These are phyloP conservation scores for Neurospora sp. DNA, from an alignment of 495 filamentous ascomycete genomes.

Conservation along the genomic window DNA sequence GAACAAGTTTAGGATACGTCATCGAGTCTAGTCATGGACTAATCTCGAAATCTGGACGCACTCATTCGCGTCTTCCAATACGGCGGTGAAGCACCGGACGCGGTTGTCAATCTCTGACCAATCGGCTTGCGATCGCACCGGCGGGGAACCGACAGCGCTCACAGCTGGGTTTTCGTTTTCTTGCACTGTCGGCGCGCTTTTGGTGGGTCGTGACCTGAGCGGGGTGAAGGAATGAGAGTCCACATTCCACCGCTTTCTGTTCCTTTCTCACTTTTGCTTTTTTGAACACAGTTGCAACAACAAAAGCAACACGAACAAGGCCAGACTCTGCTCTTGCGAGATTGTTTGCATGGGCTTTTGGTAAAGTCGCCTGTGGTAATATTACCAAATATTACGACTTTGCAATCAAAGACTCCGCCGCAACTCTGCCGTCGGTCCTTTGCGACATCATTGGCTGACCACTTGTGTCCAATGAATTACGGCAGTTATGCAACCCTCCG, in stretches of 20 bases:
- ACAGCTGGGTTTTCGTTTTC: not conserved
- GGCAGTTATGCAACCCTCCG: slow-evolving; percentile 13
- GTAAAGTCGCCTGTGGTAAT: not conserved
- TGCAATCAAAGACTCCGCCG: not conserved
- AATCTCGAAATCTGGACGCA: not conserved
- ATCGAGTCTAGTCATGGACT: not conserved
- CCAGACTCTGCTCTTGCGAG: not conserved
- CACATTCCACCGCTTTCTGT: not conserved
- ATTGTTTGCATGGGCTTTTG: not conserved
- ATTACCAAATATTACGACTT: not conserved
- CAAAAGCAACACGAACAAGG: not conserved
- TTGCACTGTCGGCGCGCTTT: not conserved
- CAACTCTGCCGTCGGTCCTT: not conserved
- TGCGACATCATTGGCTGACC: not conserved
- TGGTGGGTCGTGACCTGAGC: not conserved
- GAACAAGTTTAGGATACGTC: not conserved
- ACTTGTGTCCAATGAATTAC: slow-evolving; percentile 5
- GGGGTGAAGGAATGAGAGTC: not conserved
- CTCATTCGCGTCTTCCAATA: not conserved
- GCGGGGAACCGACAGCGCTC: not conserved
- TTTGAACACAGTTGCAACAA: not conserved
- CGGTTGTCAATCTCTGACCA: not conserved
- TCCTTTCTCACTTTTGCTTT: not conserved
- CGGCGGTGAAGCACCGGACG: not conserved
- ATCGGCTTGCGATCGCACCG: not conserved